These are phyloP conservation scores for Avena insularis DNA, from an alignment of 176 grass and related monocot species.

Conservation along the genomic window DNA sequence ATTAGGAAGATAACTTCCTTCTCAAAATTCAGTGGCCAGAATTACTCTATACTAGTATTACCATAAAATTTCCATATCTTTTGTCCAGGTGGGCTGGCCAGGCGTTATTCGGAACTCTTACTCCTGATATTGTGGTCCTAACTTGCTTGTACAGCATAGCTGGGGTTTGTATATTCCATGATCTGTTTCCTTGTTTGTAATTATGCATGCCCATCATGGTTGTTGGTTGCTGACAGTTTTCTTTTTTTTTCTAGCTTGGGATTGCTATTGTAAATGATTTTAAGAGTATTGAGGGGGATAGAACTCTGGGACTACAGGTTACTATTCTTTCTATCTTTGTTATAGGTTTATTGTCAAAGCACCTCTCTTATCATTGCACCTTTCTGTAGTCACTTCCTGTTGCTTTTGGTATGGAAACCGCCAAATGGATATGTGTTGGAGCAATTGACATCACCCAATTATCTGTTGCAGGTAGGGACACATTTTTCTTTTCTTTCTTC, in stretches of 20 bases:
- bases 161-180: constrained; percentile 61
- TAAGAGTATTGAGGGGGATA: constrained; percentile 81
- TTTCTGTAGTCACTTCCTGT: constrained; percentile 85
- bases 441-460: constrained; percentile 96
- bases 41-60: not conserved
- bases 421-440: constrained; percentile 99
- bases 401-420: constrained; percentile 92
- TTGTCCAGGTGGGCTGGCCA: constrained; percentile 94
- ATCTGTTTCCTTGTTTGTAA: constrained; percentile 41
- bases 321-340: constrained; percentile 25
- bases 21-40: not conserved
- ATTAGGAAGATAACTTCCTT: not conserved
- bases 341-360: constrained; percentile 10
- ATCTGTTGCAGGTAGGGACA: constrained; percentile 72
- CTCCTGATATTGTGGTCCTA: constrained; percentile 86
- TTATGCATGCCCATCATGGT: constrained; percentile 6
- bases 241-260: constrained; percentile 52
- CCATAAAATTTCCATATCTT: constrained; percentile 14
- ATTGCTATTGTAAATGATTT: constrained; percentile 87
- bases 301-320: constrained; percentile 73
- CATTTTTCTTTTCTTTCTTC: not conserved
- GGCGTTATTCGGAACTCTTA: constrained; percentile 95
- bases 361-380: constrained; percentile 22
- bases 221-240: constrained; percentile 18
- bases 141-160: constrained; percentile 92